Evolutionary conservation across 139 green algal genomes (phyloP).

Genomic region (Tetraselmis striata): DNA sequence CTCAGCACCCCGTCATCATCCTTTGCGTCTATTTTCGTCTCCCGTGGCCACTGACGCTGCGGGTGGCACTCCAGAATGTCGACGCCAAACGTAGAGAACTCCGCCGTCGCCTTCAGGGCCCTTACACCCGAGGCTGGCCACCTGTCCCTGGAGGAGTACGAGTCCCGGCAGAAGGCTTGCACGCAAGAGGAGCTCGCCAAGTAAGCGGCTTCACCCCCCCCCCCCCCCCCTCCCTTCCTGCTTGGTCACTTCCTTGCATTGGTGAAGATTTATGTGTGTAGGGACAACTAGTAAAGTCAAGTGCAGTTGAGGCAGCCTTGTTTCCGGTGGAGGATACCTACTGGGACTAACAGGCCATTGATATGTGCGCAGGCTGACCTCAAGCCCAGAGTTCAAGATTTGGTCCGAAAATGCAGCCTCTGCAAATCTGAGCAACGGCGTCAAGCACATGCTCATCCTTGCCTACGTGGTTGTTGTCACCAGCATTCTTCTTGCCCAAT

Average conservation of each 20-base stretch:
- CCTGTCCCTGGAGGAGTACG: not conserved
- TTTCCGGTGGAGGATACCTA: too few species aligned
- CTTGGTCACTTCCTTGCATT: too few species aligned
- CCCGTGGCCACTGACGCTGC: too few species aligned
- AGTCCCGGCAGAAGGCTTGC: not conserved
- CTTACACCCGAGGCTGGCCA: not conserved
- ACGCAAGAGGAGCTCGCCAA: not conserved
- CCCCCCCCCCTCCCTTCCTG: too few species aligned
- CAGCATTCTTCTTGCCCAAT: not conserved
- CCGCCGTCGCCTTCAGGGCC: not conserved
- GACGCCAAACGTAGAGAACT: not conserved
- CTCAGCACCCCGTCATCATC: too few species aligned
- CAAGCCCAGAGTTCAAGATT: not conserved
- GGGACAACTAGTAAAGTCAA: too few species aligned
- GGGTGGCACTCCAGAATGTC: not conserved
- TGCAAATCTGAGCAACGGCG: not conserved
- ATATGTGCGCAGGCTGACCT: not conserved
- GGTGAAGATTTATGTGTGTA: too few species aligned
- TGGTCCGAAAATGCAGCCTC: not conserved
- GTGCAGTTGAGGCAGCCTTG: too few species aligned
- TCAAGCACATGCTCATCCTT: not conserved
- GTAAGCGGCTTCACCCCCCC: too few species aligned
- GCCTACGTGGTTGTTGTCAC: not conserved
- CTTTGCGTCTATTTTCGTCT: not conserved
- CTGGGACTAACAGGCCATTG: too few species aligned